Percentiles rank a stretch among this genome's conserved stretches.
Evolutionary conservation across 345 rosid species (phyloP).

Genomic region (Populus alba): DNA sequence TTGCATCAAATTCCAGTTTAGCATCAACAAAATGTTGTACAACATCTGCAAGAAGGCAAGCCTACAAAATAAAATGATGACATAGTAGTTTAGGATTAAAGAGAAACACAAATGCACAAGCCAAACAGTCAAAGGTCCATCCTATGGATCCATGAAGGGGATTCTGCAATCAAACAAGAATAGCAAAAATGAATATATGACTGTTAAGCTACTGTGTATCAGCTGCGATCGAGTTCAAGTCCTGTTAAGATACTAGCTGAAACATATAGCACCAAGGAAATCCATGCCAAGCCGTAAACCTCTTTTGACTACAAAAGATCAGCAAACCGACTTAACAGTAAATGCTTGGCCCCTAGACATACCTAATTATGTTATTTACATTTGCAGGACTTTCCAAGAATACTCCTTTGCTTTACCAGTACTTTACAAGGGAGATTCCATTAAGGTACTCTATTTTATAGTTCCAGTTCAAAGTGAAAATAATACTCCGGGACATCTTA

Average conservation of each 20-base stretch:
- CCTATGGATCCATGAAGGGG: not conserved
- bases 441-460: no score
- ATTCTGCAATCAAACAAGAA: not conserved
- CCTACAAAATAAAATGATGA: constrained; percentile 39
- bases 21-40: constrained; percentile 91
- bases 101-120: not conserved
- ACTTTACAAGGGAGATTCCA: no score
- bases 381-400: no score
- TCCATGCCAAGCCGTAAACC: no score
- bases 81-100: not conserved
- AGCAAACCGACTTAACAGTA: no score
- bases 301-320: no score
- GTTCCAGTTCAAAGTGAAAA: no score
- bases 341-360: no score
- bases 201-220: not conserved
- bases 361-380: no score
- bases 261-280: not conserved
- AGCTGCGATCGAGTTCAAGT: not conserved
- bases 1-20: constrained; percentile 87
- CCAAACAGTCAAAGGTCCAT: not conserved
- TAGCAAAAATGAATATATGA: not conserved
- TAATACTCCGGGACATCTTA: no score
- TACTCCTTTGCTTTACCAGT: no score
- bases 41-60: constrained; percentile 92
- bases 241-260: not conserved